phyloP scores from a whole-genome alignment of 2,329 filamentous ascomycete species.

The Aspergillus phoenicis region DNA sequence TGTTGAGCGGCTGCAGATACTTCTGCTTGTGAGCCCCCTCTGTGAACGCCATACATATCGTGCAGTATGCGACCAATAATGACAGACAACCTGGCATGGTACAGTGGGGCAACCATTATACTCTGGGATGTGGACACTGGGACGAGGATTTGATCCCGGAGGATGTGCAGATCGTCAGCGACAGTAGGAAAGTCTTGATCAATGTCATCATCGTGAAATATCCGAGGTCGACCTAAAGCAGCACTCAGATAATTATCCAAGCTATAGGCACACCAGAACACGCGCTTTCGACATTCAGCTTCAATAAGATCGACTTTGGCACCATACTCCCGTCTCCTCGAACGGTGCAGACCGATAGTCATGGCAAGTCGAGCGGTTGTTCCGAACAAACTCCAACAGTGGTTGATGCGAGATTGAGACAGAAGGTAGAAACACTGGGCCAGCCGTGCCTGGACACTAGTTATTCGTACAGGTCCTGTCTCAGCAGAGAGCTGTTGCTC shows the following conservation, averaged over 20 bases:
- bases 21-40: constrained; percentile 16
- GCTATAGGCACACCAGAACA: constrained; percentile 25
- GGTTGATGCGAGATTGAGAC: constrained; percentile 38
- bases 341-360: constrained; percentile 35
- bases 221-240: constrained; percentile 20
- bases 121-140: constrained; percentile 35
- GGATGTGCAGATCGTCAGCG: constrained; percentile 27
- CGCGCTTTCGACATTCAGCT: constrained; percentile 19
- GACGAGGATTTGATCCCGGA: constrained; percentile 21
- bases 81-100: constrained; percentile 48
- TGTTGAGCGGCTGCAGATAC: constrained; percentile 45
- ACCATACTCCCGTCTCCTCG: constrained; percentile 17
- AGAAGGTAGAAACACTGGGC: constrained; percentile 40
- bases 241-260: constrained; percentile 25
- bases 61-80: constrained; percentile 50
- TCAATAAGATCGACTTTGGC: constrained; percentile 16
- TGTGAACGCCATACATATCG: constrained; percentile 43
- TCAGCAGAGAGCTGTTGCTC: constrained; percentile 38
- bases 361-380: constrained; percentile 37
- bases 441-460: constrained; percentile 46
- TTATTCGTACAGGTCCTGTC: constrained; percentile 35
- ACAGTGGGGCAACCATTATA: constrained; percentile 50
- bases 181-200: constrained; percentile 24
- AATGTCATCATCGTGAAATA: constrained; percentile 25
- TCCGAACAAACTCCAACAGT: constrained; percentile 40